Percentiles rank a stretch among this genome's conserved stretches.
Evolutionary conservation across 371 early-diverging fungal species (phyloP).

Genomic region (Rhizopus delemar): DNA sequence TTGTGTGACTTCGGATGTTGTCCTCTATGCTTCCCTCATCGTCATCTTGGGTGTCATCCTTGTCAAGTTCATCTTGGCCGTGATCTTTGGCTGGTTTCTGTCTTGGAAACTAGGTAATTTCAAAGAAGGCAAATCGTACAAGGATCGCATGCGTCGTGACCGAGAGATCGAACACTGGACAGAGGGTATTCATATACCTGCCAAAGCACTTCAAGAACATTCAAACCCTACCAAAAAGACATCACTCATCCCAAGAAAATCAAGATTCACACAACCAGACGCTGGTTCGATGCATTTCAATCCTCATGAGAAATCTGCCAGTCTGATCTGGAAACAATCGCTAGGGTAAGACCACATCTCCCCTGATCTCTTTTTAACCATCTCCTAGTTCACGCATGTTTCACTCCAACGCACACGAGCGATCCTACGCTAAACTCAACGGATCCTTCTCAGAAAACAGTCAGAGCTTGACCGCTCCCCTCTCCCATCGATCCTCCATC

Average conservation of each 20-base stretch:
- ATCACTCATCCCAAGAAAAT: conserved; percentile 26
- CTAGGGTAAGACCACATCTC: conserved; percentile 14
- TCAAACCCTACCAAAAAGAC: conserved; percentile 19
- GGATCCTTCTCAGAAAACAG: conserved; percentile 21
- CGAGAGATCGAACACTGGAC: conserved; percentile 62
- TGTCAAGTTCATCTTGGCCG: conserved; percentile 68
- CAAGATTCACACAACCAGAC: conserved; percentile 36
- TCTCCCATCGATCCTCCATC: conserved; percentile 21
- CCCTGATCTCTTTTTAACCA: neutral
- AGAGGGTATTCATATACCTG: conserved; percentile 49
- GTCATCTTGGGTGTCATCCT: conserved; percentile 63
- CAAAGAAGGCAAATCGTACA: conserved; percentile 31
- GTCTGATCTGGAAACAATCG: conserved; percentile 25
- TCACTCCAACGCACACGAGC: neutral
- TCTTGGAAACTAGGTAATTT: conserved; percentile 49
- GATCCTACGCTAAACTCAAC: neutral
- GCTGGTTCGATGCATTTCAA: conserved; percentile 31
- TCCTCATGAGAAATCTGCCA: conserved; percentile 19
- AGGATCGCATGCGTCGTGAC: conserved; percentile 53
- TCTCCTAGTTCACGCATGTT: conserved; percentile 16
- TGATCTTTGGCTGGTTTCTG: conserved; percentile 66
- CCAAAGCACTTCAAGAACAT: conserved; percentile 26
- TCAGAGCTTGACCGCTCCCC: conserved; percentile 18
- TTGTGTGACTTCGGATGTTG: conserved; percentile 71
- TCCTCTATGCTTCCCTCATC: conserved; percentile 54